phyloP scores from a whole-genome alignment of 2,329 filamentous ascomycete genomes.

The Coniochaeta hoffmannii region DNA sequence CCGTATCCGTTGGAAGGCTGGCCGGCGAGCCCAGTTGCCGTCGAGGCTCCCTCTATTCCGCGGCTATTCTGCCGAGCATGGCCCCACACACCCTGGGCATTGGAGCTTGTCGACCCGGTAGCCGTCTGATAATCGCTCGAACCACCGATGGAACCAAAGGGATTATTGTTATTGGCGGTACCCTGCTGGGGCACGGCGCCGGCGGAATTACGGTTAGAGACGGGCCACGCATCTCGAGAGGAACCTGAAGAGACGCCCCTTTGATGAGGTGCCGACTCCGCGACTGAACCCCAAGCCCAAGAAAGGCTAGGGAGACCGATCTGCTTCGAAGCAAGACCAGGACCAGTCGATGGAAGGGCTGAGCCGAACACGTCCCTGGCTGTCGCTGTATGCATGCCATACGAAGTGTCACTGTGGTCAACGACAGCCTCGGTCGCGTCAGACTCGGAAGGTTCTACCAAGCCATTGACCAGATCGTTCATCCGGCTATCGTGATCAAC shows the following conservation, averaged over 20 bases:
- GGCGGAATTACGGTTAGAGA: background rate
- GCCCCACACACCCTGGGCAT: background rate
- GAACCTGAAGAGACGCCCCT: background rate
- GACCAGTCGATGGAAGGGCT: constrained; percentile 23
- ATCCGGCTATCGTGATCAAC: constrained; percentile 1
- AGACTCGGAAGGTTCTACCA: constrained; percentile 36
- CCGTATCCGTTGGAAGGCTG: background rate
- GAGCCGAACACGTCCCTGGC: constrained; percentile 43
- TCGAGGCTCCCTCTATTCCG: background rate
- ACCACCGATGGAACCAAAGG: background rate
- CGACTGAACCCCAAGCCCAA: constrained; percentile 32
- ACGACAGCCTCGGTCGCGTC: background rate
- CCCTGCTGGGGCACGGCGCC: background rate
- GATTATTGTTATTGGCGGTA: background rate
- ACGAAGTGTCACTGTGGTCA: constrained; percentile 33
- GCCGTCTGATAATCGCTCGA: background rate
- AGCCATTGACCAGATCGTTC: constrained; percentile 35
- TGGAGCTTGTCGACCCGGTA: background rate
- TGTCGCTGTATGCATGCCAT: constrained; percentile 46
- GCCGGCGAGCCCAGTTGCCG: background rate
- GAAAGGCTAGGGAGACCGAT: constrained; percentile 36
- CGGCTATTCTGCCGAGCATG: background rate
- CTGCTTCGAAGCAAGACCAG: constrained; percentile 22
- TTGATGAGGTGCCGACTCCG: background rate
- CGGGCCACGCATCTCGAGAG: background rate